phyloP scores from a whole-genome alignment of 2,329 filamentous ascomycete species.

The Xylariaceae sp. region DNA sequence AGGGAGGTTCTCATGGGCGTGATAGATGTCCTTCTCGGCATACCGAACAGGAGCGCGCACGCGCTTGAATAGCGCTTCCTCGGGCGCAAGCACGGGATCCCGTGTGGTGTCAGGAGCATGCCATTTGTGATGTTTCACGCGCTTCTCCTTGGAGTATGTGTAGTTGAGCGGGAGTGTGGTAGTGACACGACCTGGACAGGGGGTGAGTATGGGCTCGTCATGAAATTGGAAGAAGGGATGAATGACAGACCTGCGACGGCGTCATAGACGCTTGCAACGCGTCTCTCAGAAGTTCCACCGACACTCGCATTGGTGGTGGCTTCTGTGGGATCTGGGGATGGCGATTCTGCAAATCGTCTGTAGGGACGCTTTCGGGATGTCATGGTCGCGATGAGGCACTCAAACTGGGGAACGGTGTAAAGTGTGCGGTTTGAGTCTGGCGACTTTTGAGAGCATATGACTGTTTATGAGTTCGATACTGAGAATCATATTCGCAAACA shows the following conservation, averaged over 20 bases:
- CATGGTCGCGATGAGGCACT: constrained; percentile 1
- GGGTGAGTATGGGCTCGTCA: constrained; percentile 4
- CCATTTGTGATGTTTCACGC: constrained; percentile 17
- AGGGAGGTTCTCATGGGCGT: constrained; percentile 53
- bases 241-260: constrained; percentile 58
- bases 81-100: constrained; percentile 51
- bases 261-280: constrained; percentile 59
- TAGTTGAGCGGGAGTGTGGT: constrained; percentile 29
- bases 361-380: constrained; percentile 18
- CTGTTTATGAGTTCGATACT: neutral
- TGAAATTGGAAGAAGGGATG: neutral
- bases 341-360: constrained; percentile 14
- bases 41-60: constrained; percentile 61
- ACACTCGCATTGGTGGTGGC: neutral
- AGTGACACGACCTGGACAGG: constrained; percentile 34
- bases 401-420: neutral
- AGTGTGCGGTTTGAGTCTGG: neutral
- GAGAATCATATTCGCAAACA: constrained; percentile 7
- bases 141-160: constrained; percentile 16
- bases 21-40: constrained; percentile 67
- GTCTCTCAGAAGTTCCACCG: constrained; percentile 17
- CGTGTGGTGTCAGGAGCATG: constrained; percentile 26
- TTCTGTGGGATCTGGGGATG: constrained; percentile 14
- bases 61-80: constrained; percentile 65
- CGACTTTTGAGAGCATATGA: constrained; percentile 3